These are phyloP conservation scores for Candida frijolesensis DNA, from an alignment of 1,139 yeast genomes.

Conservation along the genomic window DNA sequence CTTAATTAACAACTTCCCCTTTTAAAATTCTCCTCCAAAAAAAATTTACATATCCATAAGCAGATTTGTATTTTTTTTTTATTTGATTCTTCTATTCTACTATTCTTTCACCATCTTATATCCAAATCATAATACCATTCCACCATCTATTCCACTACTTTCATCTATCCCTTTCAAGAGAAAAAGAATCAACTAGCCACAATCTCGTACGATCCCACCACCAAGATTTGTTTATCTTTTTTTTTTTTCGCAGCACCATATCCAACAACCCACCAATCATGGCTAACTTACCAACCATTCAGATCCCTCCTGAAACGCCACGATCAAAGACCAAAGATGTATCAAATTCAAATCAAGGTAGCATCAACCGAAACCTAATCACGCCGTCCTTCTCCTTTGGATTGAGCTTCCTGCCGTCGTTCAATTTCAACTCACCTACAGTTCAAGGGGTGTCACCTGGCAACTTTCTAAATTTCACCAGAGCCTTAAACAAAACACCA, in stretches of 20 bases:
- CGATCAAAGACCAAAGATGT: slow-evolving; percentile 17
- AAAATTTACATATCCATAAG: too few species aligned
- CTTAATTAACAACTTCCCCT: neutral
- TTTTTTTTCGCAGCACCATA: slow-evolving; percentile 2
- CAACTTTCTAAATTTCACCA: slow-evolving; percentile 30
- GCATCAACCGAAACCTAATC: slow-evolving; percentile 13
- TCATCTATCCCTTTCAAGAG: too few species aligned
- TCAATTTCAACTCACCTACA: slow-evolving; percentile 42
- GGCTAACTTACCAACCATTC: slow-evolving; percentile 16
- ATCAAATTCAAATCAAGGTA: slow-evolving; percentile 7
- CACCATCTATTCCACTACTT: too few species aligned
- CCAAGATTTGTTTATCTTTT: neutral
- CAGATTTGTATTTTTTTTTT: too few species aligned
- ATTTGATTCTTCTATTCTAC: too few species aligned
- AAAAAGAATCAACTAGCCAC: too few species aligned
- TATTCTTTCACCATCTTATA: too few species aligned
- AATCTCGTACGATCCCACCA: too few species aligned
- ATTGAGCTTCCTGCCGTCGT: slow-evolving; percentile 47
- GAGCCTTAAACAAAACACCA: slow-evolving; percentile 9
- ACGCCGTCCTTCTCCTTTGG: slow-evolving; percentile 47
- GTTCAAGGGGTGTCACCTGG: slow-evolving; percentile 37
- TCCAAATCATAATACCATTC: too few species aligned
- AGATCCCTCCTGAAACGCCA: slow-evolving; percentile 35
- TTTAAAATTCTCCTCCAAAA: neutral
- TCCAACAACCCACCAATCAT: neutral